Evolutionary conservation across 2,329 filamentous ascomycete genomes (phyloP).

Genomic region (Apiospora koreana): DNA sequence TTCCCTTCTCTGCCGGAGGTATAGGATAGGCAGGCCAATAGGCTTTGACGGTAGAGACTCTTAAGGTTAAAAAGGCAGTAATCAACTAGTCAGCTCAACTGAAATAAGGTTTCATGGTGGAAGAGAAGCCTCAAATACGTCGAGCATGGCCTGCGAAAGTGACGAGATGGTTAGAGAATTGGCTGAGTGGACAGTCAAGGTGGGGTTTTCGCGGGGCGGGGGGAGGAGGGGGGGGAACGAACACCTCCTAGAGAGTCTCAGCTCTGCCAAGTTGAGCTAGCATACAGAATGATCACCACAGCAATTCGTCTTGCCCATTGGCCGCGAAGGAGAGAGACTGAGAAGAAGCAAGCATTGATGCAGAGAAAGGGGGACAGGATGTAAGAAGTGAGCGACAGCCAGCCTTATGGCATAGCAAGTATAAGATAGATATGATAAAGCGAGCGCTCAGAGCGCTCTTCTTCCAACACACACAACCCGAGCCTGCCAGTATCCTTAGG

Average conservation of each 20-base stretch:
- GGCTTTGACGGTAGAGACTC: background rate
- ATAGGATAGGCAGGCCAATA: background rate
- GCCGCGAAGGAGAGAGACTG: background rate
- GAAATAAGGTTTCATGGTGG: background rate
- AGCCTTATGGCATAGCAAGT: too few species aligned
- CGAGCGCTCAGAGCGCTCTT: background rate
- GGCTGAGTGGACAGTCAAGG: background rate
- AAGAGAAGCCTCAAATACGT: constrained; percentile 4
- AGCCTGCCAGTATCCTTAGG: background rate
- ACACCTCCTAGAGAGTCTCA: background rate
- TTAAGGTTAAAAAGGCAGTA: background rate
- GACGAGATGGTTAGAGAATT: constrained; percentile 4
- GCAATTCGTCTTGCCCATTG: background rate
- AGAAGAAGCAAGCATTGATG: too few species aligned
- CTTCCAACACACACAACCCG: background rate
- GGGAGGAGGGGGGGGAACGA: background rate
- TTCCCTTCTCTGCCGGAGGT: background rate
- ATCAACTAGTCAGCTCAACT: constrained; percentile 3
- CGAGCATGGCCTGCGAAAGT: constrained; percentile 3
- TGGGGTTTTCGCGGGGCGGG: background rate
- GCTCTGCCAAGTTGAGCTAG: constrained; percentile 2
- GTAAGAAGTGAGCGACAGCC: too few species aligned
- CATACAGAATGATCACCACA: background rate
- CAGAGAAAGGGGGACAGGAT: too few species aligned
- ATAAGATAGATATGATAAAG: too few species aligned